Evolutionary conservation across 1,284 basidiomycete species (phyloP), one percentile per base, ranked within the genome.

Genomic region (Leccinum pachyderme): DNA sequence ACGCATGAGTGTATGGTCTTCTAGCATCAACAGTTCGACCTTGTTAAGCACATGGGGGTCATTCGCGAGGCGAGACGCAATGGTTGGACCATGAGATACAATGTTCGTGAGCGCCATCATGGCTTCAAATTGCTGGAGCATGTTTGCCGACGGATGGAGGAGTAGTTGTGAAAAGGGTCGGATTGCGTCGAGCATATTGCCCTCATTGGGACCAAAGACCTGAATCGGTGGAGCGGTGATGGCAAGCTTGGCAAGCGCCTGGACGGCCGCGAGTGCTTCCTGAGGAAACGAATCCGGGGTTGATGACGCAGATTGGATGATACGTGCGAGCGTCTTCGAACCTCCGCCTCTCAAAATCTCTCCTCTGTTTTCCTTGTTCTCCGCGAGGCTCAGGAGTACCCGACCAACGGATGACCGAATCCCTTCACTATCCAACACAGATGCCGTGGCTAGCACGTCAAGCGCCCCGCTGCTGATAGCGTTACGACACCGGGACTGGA

Each of bases 41-140:
- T 83, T 85, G 65, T 77, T 77, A 49, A 93, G 65, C 24, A 95
- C 68, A 3, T 83, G 82, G n/a, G 83, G 78, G 0, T 79, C 73
- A 51, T 73, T 74, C 2, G 83, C 82, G 41, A 95, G 81, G 33
- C 84, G 81, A 18, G 79, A 75, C 3, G 89, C 84, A n/a, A 86
- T 72, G 39, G 82, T 79, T 0, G 82, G 74, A 54, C 81, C 81
- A 49, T 90, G 80, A n/a, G 92, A 94, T 1, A 95, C 87, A 33
- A 99, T 74, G 68, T 99, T 99, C 4, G 96, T 99, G 48, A 99
- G 79, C 1, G 95, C 95, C 91, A 99, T 95, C 59, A 95, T 79
- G 3, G 87, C 84, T 71, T 99, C 96, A 66, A 99, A 99, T 45
- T 82, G 81, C 66, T 98, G 93, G 13, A 98, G 76, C 32, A 89